phyloP scores from a whole-genome alignment of 306 rosid genomes.

The Lablab purpureus region DNA sequence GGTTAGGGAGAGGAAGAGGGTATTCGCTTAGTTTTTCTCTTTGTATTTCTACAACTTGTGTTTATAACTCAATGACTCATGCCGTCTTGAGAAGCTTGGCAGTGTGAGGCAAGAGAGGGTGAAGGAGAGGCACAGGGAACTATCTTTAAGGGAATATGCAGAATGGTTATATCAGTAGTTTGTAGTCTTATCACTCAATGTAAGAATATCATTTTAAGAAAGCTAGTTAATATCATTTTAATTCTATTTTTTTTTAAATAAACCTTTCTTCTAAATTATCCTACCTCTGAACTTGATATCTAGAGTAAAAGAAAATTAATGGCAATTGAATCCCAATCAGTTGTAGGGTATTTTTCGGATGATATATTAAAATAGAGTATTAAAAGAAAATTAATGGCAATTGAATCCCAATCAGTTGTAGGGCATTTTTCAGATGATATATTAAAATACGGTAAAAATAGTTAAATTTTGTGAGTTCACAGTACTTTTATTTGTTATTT shows the following conservation, averaged over 20 bases:
- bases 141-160: not conserved
- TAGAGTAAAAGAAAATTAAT: not conserved
- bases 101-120: not conserved
- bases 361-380: too few species aligned
- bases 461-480: too few species aligned
- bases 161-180: not conserved
- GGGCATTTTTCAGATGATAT: too few species aligned
- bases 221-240: not conserved
- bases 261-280: not conserved
- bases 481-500: too few species aligned
- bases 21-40: not conserved
- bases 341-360: too few species aligned
- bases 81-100: not conserved
- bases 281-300: not conserved
- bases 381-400: too few species aligned
- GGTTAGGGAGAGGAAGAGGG: not conserved
- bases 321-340: too few species aligned
- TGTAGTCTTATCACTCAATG: not conserved
- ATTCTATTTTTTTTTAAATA: too few species aligned
- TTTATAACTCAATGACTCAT: constrained; percentile 22
- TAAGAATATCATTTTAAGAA: not conserved
- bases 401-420: too few species aligned
- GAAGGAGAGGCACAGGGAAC: not conserved
- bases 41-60: constrained; percentile 21
- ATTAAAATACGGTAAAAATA: too few species aligned